Percentiles rank a stretch among this genome's conserved stretches.
Evolutionary conservation across 2,329 filamentous ascomycete genomes (phyloP).

Genomic region (Pestalotiopsis sp.): DNA sequence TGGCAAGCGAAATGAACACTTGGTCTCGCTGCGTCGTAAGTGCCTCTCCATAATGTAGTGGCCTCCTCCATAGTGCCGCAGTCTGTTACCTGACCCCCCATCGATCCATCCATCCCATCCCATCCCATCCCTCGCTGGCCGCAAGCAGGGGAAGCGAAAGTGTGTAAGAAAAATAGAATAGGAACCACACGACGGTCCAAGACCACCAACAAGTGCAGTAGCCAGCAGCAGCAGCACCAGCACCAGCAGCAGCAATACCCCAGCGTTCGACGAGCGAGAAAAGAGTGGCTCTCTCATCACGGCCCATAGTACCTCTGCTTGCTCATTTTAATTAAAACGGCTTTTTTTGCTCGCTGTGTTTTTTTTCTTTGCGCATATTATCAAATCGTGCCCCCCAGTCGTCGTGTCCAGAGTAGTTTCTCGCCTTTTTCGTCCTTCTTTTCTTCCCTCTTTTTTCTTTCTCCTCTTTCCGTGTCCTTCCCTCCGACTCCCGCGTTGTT

Average conservation of each 20-base stretch:
- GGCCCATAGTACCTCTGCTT: neutral
- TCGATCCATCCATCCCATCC: neutral
- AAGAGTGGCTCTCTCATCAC: neutral
- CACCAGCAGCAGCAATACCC: neutral
- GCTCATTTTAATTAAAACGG: slow-evolving; percentile 14
- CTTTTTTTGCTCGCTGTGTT: neutral
- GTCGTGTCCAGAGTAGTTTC: neutral
- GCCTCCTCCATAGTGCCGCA: neutral
- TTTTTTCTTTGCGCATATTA: slow-evolving; percentile 9
- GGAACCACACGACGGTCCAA: neutral
- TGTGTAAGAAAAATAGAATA: neutral
- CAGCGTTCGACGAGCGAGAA: neutral
- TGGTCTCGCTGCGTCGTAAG: slow-evolving; percentile 11
- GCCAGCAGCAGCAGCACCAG: neutral
- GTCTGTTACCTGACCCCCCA: neutral
- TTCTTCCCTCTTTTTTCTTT: neutral
- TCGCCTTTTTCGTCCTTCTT: neutral
- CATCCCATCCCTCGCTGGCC: neutral
- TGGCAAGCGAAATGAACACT: slow-evolving; percentile 10
- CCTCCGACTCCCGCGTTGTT: neutral
- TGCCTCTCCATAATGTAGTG: neutral
- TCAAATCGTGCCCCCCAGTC: slow-evolving; percentile 3
- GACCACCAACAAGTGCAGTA: neutral
- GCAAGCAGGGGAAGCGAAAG: neutral
- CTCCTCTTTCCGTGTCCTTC: neutral